These are phyloP conservation scores for Fraxinus anomala DNA, from an alignment of 257 asterid genomes.

Conservation along the genomic window DNA sequence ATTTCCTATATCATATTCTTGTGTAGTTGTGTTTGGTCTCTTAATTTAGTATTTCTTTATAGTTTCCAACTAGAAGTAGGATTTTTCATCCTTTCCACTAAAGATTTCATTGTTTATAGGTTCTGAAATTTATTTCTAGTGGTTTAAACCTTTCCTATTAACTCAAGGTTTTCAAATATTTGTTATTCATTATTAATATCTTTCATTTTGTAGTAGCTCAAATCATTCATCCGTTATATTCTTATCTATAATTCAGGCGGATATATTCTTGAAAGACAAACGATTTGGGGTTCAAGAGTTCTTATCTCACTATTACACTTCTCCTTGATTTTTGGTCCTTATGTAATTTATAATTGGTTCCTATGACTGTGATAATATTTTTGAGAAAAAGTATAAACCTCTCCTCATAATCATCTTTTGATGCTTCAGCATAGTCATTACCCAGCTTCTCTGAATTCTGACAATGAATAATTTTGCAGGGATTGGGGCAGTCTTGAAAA, in stretches of 20 bases:
- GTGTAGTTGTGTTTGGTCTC: background rate
- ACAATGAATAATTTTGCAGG: constrained; percentile 44
- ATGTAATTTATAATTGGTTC: background rate
- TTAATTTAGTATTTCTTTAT: background rate
- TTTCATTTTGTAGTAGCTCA: background rate
- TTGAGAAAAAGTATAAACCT: background rate
- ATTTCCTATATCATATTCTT: background rate
- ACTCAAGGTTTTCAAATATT: background rate
- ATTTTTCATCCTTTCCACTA: background rate
- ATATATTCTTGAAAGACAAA: background rate
- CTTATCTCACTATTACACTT: background rate
- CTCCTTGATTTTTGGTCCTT: background rate
- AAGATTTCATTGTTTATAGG: background rate
- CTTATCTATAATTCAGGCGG: background rate
- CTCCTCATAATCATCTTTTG: constrained; percentile 4
- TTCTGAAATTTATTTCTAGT: background rate
- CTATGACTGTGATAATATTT: background rate
- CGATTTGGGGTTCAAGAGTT: background rate
- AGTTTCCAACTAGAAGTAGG: background rate
- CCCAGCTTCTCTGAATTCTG: constrained; percentile 7
- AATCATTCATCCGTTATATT: too few relatives aligned
- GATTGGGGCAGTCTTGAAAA: constrained; percentile 62
- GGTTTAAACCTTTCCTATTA: background rate
- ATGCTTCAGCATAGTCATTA: background rate
- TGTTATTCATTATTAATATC: background rate